phyloP scores from a whole-genome alignment of 441 rosid species.

The California macrophylla region DNA sequence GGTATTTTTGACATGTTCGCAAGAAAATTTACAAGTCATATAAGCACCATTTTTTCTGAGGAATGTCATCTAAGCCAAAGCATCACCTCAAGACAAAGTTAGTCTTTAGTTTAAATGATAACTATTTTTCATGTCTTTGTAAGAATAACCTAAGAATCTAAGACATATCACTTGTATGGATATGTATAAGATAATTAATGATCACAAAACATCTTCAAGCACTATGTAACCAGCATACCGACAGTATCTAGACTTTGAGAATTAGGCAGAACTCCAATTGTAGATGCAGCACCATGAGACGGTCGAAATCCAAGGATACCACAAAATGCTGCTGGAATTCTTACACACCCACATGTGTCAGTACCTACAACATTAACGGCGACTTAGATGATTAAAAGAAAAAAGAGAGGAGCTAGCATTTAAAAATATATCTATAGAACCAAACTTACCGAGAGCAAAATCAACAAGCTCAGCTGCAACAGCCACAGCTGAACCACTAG shows the following conservation, averaged over 20 bases:
- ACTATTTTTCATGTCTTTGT: background rate
- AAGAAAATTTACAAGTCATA: background rate
- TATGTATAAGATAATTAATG: slow-evolving; percentile 2
- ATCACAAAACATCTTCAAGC: slow-evolving; percentile 13
- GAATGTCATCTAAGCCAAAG: background rate
- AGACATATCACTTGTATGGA: background rate
- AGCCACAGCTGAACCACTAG: slow-evolving; percentile 89
- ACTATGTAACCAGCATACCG: slow-evolving; percentile 39
- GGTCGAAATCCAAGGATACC: slow-evolving; percentile 84
- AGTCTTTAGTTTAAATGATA: background rate
- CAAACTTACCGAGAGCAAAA: slow-evolving; percentile 65
- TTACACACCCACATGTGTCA: slow-evolving; percentile 71
- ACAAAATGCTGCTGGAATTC: slow-evolving; percentile 85
- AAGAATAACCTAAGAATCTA: background rate
- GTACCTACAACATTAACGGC: slow-evolving; percentile 40
- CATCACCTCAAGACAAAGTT: background rate
- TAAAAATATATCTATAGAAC: slow-evolving; percentile 9
- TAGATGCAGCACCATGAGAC: slow-evolving; percentile 70
- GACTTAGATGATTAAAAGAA: slow-evolving; percentile 1
- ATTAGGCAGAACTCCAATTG: slow-evolving; percentile 63
- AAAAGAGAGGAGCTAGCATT: background rate
- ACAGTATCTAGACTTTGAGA: slow-evolving; percentile 78
- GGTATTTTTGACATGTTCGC: background rate
- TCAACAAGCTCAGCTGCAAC: slow-evolving; percentile 80
- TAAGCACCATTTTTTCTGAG: background rate